phyloP scores from a whole-genome alignment of 441 rosid species.

The Brassica hybrid region DNA sequence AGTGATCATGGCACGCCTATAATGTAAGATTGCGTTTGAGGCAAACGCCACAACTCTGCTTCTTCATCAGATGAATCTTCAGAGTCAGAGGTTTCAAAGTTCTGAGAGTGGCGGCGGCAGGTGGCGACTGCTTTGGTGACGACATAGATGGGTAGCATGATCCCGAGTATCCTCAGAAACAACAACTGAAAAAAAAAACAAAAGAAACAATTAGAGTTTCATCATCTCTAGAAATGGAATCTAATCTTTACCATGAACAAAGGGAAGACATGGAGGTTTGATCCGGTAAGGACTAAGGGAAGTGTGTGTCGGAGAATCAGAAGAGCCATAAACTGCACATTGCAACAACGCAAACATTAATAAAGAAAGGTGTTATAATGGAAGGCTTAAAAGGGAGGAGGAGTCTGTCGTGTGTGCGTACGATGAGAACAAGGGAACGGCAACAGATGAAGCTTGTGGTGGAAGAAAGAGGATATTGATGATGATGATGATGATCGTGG shows the following conservation, averaged over 20 bases:
- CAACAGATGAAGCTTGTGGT: slow-evolving; percentile 65
- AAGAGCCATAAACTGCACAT: slow-evolving; percentile 79
- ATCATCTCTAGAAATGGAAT: not conserved
- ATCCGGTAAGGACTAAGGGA: slow-evolving; percentile 61
- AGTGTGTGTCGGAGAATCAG: slow-evolving; percentile 79
- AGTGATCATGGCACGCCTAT: slow-evolving; percentile 44
- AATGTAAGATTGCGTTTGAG: slow-evolving; percentile 50
- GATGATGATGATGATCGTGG: slow-evolving; percentile 30
- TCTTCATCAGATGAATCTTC: slow-evolving; percentile 66
- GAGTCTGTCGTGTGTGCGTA: slow-evolving; percentile 2
- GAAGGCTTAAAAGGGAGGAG: slow-evolving; percentile 37
- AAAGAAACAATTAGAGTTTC: not conserved
- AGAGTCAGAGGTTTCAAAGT: slow-evolving; percentile 36
- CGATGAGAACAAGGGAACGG: slow-evolving; percentile 68
- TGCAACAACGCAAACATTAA: slow-evolving; percentile 19
- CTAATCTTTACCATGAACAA: slow-evolving; percentile 54
- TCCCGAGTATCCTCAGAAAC: slow-evolving; percentile 63
- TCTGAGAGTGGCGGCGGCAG: slow-evolving; percentile 60
- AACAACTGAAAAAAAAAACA: slow-evolving; percentile 50
- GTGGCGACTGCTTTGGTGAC: slow-evolving; percentile 58
- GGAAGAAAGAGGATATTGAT: slow-evolving; percentile 59
- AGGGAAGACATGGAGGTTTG: slow-evolving; percentile 57
- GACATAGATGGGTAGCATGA: slow-evolving; percentile 74
- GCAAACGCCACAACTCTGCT: slow-evolving; percentile 46
- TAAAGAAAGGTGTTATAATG: too few relatives aligned